phyloP scores from a whole-genome alignment of 139 green algal species.

The Haematococcus lacustris region DNA sequence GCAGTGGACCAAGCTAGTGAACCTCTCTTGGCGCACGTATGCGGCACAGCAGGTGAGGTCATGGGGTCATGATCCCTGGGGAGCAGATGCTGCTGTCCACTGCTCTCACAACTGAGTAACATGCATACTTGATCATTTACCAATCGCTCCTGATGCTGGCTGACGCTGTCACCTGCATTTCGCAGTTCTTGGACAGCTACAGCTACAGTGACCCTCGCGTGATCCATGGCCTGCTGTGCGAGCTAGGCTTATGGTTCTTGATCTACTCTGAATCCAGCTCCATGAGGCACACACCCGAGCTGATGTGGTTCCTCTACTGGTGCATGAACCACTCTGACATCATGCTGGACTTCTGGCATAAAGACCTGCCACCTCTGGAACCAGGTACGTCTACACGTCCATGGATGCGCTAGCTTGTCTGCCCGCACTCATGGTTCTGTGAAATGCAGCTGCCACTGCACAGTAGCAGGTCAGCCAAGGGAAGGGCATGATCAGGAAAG shows the following conservation, averaged over 20 bases:
- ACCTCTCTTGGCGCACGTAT: slow-evolving; percentile 7
- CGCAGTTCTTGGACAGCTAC: slow-evolving; percentile 8
- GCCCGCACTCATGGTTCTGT: too few species aligned
- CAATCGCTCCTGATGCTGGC: too few species aligned
- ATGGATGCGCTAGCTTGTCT: too few species aligned
- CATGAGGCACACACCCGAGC: slow-evolving; percentile 66
- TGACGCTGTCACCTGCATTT: too few species aligned
- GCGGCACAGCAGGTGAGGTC: background rate
- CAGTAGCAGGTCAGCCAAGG: too few species aligned
- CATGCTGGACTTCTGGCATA: slow-evolving; percentile 26
- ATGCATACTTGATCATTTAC: too few species aligned
- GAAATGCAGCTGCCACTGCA: too few species aligned
- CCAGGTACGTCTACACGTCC: background rate
- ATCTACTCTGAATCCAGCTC: slow-evolving; percentile 48
- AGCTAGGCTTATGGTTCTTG: slow-evolving; percentile 76
- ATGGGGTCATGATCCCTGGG: too few species aligned
- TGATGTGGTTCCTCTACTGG: slow-evolving; percentile 76
- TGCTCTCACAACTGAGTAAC: too few species aligned
- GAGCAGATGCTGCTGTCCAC: too few species aligned
- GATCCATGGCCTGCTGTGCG: slow-evolving; percentile 30
- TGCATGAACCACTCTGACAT: slow-evolving; percentile 13
- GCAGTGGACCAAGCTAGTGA: slow-evolving; percentile 23
- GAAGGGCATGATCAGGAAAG: too few species aligned
- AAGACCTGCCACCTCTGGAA: slow-evolving; percentile 14
- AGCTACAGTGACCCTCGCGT: slow-evolving; percentile 18